Evolutionary conservation across 1,284 basidiomycete species (phyloP), one percentile per base, ranked within the genome.

Genomic region (Golubevia pallescens): DNA sequence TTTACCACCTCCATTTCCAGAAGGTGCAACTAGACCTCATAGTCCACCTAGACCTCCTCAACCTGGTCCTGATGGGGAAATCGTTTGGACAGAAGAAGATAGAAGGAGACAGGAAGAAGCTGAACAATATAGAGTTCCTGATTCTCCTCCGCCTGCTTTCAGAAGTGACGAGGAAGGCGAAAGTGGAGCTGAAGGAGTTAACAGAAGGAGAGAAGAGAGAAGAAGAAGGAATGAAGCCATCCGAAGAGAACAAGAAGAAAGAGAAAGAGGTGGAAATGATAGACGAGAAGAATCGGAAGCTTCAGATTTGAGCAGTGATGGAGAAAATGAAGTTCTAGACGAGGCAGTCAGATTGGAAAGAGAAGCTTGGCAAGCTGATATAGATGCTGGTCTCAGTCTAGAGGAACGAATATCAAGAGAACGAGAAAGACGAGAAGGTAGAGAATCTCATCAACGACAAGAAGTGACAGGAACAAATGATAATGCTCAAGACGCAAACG

Each of bases 111-210:
- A 60, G 21, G 58, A 60, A 24, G 60, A 61, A 56, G 51, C 51
- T 28, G 60, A 61, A 42, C 38, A 54, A 4, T 14, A n/a, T 16
- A 66, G 68, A 0, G 65, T 74, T 1, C 77, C 77, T 1, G 60
- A 62, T 48, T 77, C 75, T 51, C 77, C 77, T 3, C 77, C 77
- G 56, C 77, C 77, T 13, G 60, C 77, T 4, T 80, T 80, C 57
- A 56, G 66, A 20, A 78, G 70, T 51, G 77, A 78, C 23, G 57
- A 59, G 16, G 20, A 34, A 10, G 57, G 19, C 1, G 57, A 59
- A 19, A 48, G 42, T 48, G 42, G 42, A 48, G 28, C 28, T 28
- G 42, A 48, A 48, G 42, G 42, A 16, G 42, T 48, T 16, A 48
- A 48, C 42, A 48, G 42, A 48, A 48, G 42, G 42, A 10, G 42